Evolutionary conservation across 345 rosid species (phyloP).

Genomic region (Eucalyptus tenuipes): DNA sequence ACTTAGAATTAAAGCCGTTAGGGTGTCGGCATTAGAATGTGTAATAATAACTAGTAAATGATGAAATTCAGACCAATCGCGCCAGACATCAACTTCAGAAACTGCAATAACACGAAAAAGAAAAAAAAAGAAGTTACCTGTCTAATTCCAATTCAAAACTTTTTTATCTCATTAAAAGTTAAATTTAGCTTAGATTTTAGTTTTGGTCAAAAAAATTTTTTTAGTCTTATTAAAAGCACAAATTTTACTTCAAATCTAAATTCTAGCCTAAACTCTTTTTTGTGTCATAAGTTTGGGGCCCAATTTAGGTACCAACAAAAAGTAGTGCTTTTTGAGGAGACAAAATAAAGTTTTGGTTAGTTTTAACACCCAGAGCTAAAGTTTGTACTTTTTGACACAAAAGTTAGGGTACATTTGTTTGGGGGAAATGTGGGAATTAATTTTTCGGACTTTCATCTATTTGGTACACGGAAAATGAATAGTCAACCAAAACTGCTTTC

Average conservation of each 20-base stretch:
- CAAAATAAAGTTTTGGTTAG: neutral
- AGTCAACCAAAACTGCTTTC: no score
- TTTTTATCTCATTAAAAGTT: neutral
- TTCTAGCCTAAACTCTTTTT: neutral
- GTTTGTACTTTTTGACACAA: neutral
- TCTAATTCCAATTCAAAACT: no score
- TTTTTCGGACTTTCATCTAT: no score
- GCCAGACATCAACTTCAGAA: neutral
- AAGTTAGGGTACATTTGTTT: no score
- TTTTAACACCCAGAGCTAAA: accelerated
- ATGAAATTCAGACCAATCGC: neutral
- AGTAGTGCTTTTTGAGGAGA: neutral
- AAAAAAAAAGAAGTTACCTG: no score
- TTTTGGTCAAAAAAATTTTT: neutral
- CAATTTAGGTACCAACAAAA: accelerated
- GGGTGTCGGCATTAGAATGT: neutral
- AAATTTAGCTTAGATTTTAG: neutral
- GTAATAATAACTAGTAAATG: neutral
- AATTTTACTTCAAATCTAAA: neutral
- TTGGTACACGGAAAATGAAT: no score
- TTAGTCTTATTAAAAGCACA: neutral
- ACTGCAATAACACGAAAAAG: neutral
- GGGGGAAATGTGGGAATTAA: no score
- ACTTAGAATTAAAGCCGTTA: neutral
- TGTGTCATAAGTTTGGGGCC: neutral